A percentile compares a stretch with the other conserved stretches of the same genome.
Conservation (phyloP, 208 protist genomes). For the Phytomonas serpens region DNA sequence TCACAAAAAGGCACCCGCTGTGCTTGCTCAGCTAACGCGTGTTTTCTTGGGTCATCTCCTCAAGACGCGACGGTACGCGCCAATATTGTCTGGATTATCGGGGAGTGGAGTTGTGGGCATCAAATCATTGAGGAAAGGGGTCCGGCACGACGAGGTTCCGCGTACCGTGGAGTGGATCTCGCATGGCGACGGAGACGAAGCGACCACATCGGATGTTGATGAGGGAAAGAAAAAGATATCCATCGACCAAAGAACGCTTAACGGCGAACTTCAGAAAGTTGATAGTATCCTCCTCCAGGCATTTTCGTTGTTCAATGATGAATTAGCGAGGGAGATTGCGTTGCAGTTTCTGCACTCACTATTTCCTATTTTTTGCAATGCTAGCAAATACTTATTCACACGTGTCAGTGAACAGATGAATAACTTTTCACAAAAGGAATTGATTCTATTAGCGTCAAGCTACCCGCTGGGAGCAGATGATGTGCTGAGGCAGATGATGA, state of each 20-base stretch:
- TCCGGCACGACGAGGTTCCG: neutral
- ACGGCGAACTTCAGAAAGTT: neutral
- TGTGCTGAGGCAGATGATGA: constrained; percentile 29
- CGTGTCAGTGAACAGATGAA: neutral
- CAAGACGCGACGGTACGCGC: neutral
- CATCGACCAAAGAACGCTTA: neutral
- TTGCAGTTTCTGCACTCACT: neutral
- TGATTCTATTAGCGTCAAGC: constrained; percentile 44
- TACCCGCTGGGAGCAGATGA: constrained; percentile 31
- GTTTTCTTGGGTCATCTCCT: neutral
- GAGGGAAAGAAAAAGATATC: neutral
- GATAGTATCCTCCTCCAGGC: neutral
- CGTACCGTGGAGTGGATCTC: neutral
- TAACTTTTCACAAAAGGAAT: constrained; percentile 19
- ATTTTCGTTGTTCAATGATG: neutral
- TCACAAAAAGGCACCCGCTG: neutral
- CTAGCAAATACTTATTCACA: neutral
- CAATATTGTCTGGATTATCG: neutral
- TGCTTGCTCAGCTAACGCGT: neutral
- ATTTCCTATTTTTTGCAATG: neutral
- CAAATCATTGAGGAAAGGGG: neutral
- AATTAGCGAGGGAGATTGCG: neutral
- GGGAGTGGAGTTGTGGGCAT: neutral
- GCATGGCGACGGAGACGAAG: neutral
- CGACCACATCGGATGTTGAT: neutral